These are phyloP conservation scores for Pseudogymnoascus sp. DNA, from an alignment of 2,329 filamentous ascomycete species.

Conservation along the genomic window DNA sequence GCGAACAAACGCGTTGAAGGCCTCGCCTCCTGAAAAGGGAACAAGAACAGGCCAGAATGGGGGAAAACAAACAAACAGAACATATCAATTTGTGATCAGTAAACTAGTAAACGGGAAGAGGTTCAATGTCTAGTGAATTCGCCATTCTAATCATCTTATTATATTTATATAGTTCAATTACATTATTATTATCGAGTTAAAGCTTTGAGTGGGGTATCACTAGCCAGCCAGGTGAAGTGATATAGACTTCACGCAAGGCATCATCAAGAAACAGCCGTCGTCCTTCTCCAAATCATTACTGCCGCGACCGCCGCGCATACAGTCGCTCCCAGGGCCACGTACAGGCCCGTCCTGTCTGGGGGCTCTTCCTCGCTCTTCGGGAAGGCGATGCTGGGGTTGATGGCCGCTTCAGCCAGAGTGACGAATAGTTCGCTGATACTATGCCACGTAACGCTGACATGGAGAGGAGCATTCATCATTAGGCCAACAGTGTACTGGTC, in stretches of 20 bases:
- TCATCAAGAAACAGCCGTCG: slow-evolving; percentile 23
- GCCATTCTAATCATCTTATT: not conserved
- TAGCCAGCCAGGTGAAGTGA: not conserved
- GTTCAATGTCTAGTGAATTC: not conserved
- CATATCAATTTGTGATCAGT: not conserved
- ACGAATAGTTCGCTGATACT: slow-evolving; percentile 94
- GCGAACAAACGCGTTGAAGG: slow-evolving; percentile 7
- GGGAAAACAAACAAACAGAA: slow-evolving; percentile 1
- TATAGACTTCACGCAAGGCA: not conserved
- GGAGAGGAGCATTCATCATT: slow-evolving; percentile 83
- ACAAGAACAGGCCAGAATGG: not conserved
- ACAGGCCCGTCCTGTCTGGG: slow-evolving; percentile 74
- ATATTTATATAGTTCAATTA: not conserved
- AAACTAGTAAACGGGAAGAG: not conserved
- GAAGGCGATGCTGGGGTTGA: slow-evolving; percentile 79
- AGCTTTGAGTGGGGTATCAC: slow-evolving; percentile 5
- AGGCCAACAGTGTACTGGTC: slow-evolving; percentile 80
- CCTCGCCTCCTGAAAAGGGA: slow-evolving; percentile 6
- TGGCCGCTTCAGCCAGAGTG: slow-evolving; percentile 80
- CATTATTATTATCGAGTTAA: slow-evolving; percentile 6
- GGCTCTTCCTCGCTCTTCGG: slow-evolving; percentile 83
- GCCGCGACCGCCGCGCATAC: slow-evolving; percentile 55
- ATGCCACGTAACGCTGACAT: slow-evolving; percentile 91
- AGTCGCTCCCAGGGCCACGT: slow-evolving; percentile 72
- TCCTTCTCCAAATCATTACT: slow-evolving; percentile 53